phyloP scores from a whole-genome alignment of 2,329 filamentous ascomycete species.

The Tolypocladium capitatum region DNA sequence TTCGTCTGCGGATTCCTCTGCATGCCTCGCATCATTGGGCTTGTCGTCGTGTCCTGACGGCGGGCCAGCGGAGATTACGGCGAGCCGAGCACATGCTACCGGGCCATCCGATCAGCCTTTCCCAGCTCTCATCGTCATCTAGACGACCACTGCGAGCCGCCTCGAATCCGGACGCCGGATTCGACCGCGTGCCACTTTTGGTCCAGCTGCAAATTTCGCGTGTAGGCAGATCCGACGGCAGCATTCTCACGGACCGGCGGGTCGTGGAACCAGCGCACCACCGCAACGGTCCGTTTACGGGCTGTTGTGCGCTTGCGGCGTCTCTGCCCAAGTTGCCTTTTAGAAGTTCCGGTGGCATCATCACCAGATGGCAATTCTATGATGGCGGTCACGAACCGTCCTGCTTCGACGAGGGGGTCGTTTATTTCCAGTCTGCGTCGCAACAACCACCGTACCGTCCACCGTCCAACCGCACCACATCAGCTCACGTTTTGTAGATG shows the following conservation, averaged over 20 bases:
- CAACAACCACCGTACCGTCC: slow-evolving; percentile 1
- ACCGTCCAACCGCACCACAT: neutral
- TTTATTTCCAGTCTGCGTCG: neutral
- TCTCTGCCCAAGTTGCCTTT: neutral
- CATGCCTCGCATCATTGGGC: neutral
- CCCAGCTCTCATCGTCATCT: neutral
- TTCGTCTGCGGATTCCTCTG: neutral
- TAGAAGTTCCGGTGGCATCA: neutral
- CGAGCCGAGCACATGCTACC: neutral
- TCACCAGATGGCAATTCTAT: neutral
- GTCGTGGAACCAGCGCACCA: neutral
- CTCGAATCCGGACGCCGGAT: neutral
- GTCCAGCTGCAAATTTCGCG: neutral
- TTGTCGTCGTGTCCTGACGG: neutral
- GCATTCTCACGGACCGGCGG: neutral
- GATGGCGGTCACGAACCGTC: neutral
- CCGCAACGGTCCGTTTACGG: neutral
- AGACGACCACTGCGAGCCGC: neutral
- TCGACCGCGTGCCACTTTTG: neutral
- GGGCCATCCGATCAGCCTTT: neutral
- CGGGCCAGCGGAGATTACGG: neutral
- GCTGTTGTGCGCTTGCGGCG: neutral
- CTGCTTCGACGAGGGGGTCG: neutral
- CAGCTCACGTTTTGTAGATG: neutral
- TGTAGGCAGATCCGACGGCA: neutral